Evolutionary conservation across 2,329 filamentous ascomycete genomes (phyloP), one percentile per base, ranked within the genome.

Genomic region (Fusarium aywerte): DNA sequence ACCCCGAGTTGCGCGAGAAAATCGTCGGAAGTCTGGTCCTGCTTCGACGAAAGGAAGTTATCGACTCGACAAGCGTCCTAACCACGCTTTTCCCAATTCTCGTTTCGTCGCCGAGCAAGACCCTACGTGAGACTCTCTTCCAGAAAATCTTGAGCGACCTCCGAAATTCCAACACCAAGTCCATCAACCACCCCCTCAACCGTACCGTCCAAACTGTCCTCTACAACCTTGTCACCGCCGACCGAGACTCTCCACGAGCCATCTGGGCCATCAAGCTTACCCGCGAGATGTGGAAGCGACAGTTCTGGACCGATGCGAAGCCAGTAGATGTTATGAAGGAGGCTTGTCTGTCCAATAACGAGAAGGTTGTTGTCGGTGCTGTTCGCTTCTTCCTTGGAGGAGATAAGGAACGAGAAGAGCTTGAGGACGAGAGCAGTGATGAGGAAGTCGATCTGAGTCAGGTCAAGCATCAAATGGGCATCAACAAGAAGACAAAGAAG

Each of bases 261-360:
- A 85, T 99, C 48, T 99, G 96, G 96, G 93, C 96, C 5, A 93
- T 97, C 63, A 97, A 97, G 79, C 87, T 99, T 67, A 97, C 94
- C 5, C 87, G 95, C 65, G 96, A 99, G 81, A 83, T 99, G 75
- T 99, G 96, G 96, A 97, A 94, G 80, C 87, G 95, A 44, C 94
- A 97, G 73, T 90, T 98, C 67, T 99, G 96, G 96, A 93, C 92
- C 11, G 96, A 99, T 74, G 88, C 93, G 3, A 96, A 94, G 77
- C 90, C 95, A 0, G 96, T 98, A n/a, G 93, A 97, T 74, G 92
- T 98, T 68, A 98, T 99, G 94, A 97, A 97, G 80, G 92, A 97
- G 79, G 93, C 95, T 0, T 89, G 90, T 54, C 81, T 99, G 57
- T 89, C 92, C 5, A 91, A 97, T 50, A 97, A 97, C 71, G 92